Percentiles rank a stretch among this genome's conserved stretches.
Evolutionary conservation across 805 yeast species (phyloP).

Genomic region (Metschnikowia drakensbergensis): DNA sequence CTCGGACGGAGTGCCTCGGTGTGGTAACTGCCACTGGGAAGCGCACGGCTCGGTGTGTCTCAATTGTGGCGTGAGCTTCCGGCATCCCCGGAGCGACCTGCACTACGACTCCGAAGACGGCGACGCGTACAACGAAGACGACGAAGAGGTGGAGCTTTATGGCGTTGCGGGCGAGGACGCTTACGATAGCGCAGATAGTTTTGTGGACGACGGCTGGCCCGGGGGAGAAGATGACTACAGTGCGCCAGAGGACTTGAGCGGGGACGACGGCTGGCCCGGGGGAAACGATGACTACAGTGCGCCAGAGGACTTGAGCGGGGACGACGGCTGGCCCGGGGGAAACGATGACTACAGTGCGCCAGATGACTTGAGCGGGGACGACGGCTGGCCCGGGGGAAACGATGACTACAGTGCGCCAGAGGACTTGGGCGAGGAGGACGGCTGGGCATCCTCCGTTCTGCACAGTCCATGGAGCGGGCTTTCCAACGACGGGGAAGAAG

Average conservation of each 20-base stretch:
- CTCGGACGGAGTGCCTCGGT: constrained; percentile 70
- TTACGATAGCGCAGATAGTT: constrained; percentile 20
- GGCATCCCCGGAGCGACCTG: constrained; percentile 29
- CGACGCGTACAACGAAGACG: constrained; percentile 33
- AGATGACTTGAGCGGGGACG: too few species aligned
- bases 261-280: constrained; percentile 10
- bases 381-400: too few species aligned
- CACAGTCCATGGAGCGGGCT: constrained; percentile 12
- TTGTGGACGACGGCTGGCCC: constrained; percentile 13
- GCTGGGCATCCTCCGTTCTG: too few species aligned
- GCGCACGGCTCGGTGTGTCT: constrained; percentile 62
- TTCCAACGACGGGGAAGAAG: background rate
- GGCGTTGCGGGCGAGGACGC: constrained; percentile 14
- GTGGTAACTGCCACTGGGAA: constrained; percentile 80
- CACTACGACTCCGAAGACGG: constrained; percentile 38
- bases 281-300: constrained; percentile 9
- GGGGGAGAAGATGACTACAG: constrained; percentile 13
- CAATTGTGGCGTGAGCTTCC: constrained; percentile 60
- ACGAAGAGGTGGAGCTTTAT: constrained; percentile 23
- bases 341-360: too few species aligned
- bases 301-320: too few species aligned
- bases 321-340: too few species aligned
- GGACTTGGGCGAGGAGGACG: too few species aligned
- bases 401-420: background rate
- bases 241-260: background rate